Conservation (phyloP, 2,329 filamentous ascomycete genomes). For the Colletotrichum godetiae region DNA sequence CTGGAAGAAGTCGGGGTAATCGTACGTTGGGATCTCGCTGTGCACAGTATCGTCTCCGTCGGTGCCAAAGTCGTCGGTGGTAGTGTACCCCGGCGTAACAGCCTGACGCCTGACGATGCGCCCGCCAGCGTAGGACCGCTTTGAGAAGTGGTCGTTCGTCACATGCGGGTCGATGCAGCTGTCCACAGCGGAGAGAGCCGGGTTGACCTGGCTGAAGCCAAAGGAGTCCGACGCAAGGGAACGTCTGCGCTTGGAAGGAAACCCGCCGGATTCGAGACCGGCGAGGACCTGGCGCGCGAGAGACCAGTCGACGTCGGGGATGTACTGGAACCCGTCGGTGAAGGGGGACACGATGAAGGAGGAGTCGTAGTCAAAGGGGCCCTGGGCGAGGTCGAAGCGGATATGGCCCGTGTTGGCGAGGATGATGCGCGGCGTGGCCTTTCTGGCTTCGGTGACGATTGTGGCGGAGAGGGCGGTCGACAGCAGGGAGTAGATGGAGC, state of each 20-base stretch:
- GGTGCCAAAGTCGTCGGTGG: slow-evolving; percentile 66
- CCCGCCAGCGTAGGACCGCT: slow-evolving; percentile 8
- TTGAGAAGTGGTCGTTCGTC: slow-evolving; percentile 22
- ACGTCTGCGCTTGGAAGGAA: slow-evolving; percentile 15
- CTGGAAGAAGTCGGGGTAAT: slow-evolving; percentile 62
- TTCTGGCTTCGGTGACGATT: slow-evolving; percentile 60
- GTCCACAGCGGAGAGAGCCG: not conserved
- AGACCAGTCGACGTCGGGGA: slow-evolving; percentile 62
- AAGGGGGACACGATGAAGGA: slow-evolving; percentile 68
- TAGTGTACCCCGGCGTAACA: slow-evolving; percentile 62
- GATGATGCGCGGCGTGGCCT: slow-evolving; percentile 59
- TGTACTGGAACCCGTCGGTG: slow-evolving; percentile 62
- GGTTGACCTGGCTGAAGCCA: not conserved
- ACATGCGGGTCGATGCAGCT: slow-evolving; percentile 20
- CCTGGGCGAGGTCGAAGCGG: slow-evolving; percentile 71
- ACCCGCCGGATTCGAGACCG: slow-evolving; percentile 1
- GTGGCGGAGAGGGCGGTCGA: slow-evolving; percentile 44
- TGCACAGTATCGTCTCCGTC: slow-evolving; percentile 67
- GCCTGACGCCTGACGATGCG: slow-evolving; percentile 55
- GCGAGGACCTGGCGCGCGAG: slow-evolving; percentile 2
- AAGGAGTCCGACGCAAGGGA: not conserved
- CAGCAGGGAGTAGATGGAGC: slow-evolving; percentile 6
- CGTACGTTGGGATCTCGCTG: slow-evolving; percentile 56
- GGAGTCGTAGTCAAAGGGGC: slow-evolving; percentile 67
- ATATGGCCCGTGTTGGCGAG: slow-evolving; percentile 71